Evolutionary conservation across 1,284 basidiomycete species (phyloP), one percentile per base, ranked within the genome.

Genomic region (Pulveroboletus sp.): DNA sequence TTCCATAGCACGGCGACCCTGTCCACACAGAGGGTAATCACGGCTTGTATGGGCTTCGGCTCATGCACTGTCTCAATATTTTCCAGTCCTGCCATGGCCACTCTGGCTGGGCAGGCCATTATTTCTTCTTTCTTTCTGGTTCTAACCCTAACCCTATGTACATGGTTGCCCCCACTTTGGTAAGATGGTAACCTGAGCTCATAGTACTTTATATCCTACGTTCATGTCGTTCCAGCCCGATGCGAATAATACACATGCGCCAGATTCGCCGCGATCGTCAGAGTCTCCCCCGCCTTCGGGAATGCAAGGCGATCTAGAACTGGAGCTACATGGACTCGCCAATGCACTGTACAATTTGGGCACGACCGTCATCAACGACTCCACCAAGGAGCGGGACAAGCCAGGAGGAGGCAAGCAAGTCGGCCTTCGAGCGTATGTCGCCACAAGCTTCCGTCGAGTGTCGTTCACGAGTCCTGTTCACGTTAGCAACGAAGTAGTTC

Each of bases 331-430:
- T 31, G 87, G 84, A 0, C 83, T 91, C 11, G 87, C 86, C 17
- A 86, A 87, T 57, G 84, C 85, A 2, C 72, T 91, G 24, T 91
- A 91, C 66, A 89, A 91, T 61, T 76, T 91, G 7, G 89, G 88
- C 18, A 89, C 87, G 8, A 90, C 89, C 0, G 87, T 90, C 17
- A 84, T 91, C 62, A 87, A 84, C 50, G 89, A 91, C 67, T 82
- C 86, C 6, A 88, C 87, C 8, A 90, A 89, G 70, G 89, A 91
- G 65, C 80, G 84, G 50, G 85, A 87, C 64, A 86, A 84, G 59
- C 78, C 81, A 11, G 83, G 80, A 18, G 81, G 80, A 5, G 83
- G 80, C 17, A 91, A 91, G 68, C 86, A 84, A 63, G 87, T 89
- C 40, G 88, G 87, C 12, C 69, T 79, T 48, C 76, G 84, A 67